Evolutionary conservation across 2,329 filamentous ascomycete species (phyloP).

Genomic region (Blastomyces emzantsi): DNA sequence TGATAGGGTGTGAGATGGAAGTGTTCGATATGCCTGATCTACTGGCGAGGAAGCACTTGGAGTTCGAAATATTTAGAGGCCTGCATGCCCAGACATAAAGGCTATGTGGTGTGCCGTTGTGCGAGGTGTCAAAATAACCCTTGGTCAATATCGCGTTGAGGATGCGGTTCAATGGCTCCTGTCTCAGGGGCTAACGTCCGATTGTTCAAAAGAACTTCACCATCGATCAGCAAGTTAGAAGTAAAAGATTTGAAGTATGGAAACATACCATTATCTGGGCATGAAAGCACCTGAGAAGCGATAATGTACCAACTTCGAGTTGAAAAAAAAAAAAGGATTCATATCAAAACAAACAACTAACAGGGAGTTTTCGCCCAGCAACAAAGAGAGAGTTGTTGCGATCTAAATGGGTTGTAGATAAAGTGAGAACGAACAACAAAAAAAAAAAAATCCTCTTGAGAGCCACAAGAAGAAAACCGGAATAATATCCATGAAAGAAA

Average conservation of each 20-base stretch:
- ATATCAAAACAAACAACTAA: conserved; percentile 3
- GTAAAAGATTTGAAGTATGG: not conserved
- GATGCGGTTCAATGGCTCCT: not conserved
- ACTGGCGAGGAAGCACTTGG: not conserved
- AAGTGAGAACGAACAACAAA: not conserved
- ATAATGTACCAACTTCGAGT: not conserved
- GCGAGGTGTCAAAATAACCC: not conserved
- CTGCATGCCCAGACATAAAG: not conserved
- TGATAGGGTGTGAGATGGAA: not conserved
- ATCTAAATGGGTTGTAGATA: not conserved
- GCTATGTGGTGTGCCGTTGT: not conserved
- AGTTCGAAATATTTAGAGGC: not conserved
- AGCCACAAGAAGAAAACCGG: not conserved
- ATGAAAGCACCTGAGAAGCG: not conserved
- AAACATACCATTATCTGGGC: not conserved
- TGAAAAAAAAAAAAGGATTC: not conserved
- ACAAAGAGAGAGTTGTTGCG: not conserved
- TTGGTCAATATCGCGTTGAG: not conserved
- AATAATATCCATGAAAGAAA: not conserved
- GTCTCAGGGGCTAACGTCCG: not conserved
- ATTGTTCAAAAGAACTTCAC: not conserved
- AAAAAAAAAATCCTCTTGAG: not conserved
- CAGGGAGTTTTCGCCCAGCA: not conserved
- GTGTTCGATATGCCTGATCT: not conserved
- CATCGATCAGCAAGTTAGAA: not conserved